These are phyloP conservation scores for Boechera divaricarpa DNA, from an alignment of 345 rosid genomes.

Conservation along the genomic window DNA sequence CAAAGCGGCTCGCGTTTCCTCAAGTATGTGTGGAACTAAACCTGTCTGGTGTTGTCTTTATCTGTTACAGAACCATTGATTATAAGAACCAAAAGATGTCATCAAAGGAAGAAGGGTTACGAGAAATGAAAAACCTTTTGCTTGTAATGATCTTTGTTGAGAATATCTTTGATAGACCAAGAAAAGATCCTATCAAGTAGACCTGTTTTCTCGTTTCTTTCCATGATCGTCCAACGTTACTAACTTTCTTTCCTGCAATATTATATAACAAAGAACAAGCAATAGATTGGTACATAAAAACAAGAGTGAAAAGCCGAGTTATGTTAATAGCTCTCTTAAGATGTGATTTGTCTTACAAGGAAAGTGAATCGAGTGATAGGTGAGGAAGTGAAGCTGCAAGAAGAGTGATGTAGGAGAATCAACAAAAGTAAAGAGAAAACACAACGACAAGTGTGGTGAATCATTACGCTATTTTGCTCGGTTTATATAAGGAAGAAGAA, in stretches of 20 bases:
- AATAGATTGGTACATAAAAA: neutral
- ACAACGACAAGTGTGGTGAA: neutral
- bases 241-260: neutral
- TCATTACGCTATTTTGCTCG: neutral
- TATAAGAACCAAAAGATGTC: neutral
- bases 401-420: neutral
- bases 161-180: conserved; percentile 49
- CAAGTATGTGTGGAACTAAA: conserved; percentile 36
- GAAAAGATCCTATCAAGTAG: conserved; percentile 42
- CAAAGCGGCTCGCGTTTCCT: conserved; percentile 46
- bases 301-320: neutral
- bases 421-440: neutral
- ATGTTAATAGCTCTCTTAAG: neutral
- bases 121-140: neutral
- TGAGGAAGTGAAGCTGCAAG: neutral
- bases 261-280: neutral
- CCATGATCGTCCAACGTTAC: neutral
- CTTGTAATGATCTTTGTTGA: conserved; percentile 17
- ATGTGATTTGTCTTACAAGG: neutral
- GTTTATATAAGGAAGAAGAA: neutral
- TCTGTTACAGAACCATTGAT: conserved; percentile 25
- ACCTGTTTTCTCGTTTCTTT: neutral
- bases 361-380: neutral
- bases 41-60: conserved; percentile 33
- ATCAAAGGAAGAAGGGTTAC: neutral